Evolutionary conservation across 2,329 filamentous ascomycete species (phyloP), one percentile per base, ranked within the genome.

Genomic region (Xylaria sp.): DNA sequence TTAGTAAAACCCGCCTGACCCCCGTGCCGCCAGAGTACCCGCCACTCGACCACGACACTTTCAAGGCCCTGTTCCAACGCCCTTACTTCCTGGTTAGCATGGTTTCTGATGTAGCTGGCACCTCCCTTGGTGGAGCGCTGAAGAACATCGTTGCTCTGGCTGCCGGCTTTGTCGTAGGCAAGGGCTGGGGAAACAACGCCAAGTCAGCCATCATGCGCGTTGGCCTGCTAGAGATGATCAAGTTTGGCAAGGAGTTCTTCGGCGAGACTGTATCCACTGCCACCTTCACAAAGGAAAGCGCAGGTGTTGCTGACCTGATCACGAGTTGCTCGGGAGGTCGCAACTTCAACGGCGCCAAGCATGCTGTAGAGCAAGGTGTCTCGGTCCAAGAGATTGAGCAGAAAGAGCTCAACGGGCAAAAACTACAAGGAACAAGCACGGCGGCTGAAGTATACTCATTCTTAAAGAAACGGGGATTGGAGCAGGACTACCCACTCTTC

Each of bases 151-250:
- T 99, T 58, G 95, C 95, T 4, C 82, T 99, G 17, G 94, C 93
- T 4, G 94, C 95, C 33, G 95, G 95, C 61, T 99, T 96, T 77
- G 93, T 98, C 46, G 92, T 97, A 68, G 95, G 95, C 37, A 87
- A 94, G 65, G 94, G 94, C 68, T 99, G 95, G 94, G 95, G 95
- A 73, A 94, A 98, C 82, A 99, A 98, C 71, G 94, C 94, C 69
- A 98, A 99, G 82, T 93, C 95, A n/a, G 95, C 95, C 47, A 89
- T 99, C 64, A 98, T 99, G 92, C 91, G 95, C 43, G 90, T 98
- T 19, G 95, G 95, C 7, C 87, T 99, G 47, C 84, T 97, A 71
- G 95, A 99, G 80, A 97, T 97, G 90, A 92, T 98, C 73, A 90
- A 91, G 75, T 99, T 99, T 70, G 94, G 94, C 68, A 92, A 94